Evolutionary conservation across 345 rosid species (phyloP), one percentile per base, ranked within the genome.

Genomic region (Cardiospermum halicacabum): DNA sequence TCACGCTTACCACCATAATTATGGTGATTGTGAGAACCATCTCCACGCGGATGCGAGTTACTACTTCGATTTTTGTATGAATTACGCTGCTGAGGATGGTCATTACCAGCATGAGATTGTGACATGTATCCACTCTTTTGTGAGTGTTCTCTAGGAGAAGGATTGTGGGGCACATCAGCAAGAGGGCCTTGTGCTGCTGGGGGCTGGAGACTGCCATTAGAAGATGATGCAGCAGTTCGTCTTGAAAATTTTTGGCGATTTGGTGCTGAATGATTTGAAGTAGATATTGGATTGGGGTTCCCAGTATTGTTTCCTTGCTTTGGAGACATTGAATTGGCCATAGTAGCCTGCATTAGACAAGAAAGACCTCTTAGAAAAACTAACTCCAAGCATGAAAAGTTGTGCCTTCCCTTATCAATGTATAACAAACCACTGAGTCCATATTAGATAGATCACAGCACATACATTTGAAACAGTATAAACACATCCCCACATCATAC

Each of bases 1-100:
- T 79, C 89, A 40, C 91, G 93, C 75, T 96, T 80, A 58, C 84
- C 80, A 55, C 91, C 88, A 71, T 85, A 84, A 74, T 51, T 82
- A 51, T 84, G 86, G 75, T 86, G 82, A n/a, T n/a, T n/a, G 69
- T 85, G 89, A 65, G 85, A 83, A 72, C 86, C 84, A 73, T 83
- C 80, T 48, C 79, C 84, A 34, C 85, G 81, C 4, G 76, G 54
- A 77, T 83, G 82, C 7, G 69, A 69, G 15, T 82, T 81, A 24
- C 80, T 64, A 69, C 84, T 84, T 27, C 85, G 96, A 70, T 67
- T 80, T 74, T 89, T 82, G 62, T 75, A 79, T 3, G 94, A 81
- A 74, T 74, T 88, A 40, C 89, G 92, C 9, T 62, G 89, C 54
- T 87, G 83, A 26, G 68, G 78, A 60, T 85, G 89, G 65, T 87